A percentile compares a stretch with the other conserved stretches of the same genome.
phyloP scores from a whole-genome alignment of 805 yeast species.

The Ogataea trehalophila region DNA sequence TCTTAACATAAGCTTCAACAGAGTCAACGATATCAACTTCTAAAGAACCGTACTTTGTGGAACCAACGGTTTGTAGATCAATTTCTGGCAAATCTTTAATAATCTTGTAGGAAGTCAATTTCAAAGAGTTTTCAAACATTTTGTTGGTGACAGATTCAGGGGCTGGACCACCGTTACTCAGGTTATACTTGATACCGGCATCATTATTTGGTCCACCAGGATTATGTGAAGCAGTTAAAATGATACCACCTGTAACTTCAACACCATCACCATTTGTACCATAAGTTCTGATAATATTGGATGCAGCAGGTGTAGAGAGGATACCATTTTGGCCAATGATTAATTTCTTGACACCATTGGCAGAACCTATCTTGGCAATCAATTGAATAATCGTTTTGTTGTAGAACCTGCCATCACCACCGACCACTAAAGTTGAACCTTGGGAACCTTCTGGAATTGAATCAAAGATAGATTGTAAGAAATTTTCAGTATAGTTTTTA shows the following conservation, averaged over 20 bases:
- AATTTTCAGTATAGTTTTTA: constrained; percentile 86
- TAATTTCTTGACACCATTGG: constrained; percentile 81
- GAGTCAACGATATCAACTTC: constrained; percentile 81
- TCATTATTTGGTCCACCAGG: constrained; percentile 96
- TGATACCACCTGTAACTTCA: constrained; percentile 85
- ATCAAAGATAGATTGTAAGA: constrained; percentile 77
- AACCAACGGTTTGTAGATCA: constrained; percentile 59
- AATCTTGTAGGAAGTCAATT: constrained; percentile 56
- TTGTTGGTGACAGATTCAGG: constrained; percentile 91
- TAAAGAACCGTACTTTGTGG: constrained; percentile 47
- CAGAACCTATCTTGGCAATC: constrained; percentile 82
- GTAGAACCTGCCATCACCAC: constrained; percentile 96
- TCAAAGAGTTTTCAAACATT: constrained; percentile 67
- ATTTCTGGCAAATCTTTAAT: constrained; percentile 55
- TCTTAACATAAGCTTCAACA: constrained; percentile 67
- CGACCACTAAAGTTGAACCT: constrained; percentile 77
- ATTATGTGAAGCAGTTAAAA: constrained; percentile 93
- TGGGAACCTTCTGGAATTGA: constrained; percentile 87
- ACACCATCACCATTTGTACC: constrained; percentile 32
- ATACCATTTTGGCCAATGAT: constrained; percentile 87
- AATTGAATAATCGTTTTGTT: constrained; percentile 75
- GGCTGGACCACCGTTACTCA: constrained; percentile 97
- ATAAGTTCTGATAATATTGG: constrained; percentile 79
- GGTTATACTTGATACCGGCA: constrained; percentile 91
- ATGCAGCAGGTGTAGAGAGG: constrained; percentile 93